phyloP scores from a whole-genome alignment of 1,284 basidiomycete species.

The Trichosporon sp. region DNA sequence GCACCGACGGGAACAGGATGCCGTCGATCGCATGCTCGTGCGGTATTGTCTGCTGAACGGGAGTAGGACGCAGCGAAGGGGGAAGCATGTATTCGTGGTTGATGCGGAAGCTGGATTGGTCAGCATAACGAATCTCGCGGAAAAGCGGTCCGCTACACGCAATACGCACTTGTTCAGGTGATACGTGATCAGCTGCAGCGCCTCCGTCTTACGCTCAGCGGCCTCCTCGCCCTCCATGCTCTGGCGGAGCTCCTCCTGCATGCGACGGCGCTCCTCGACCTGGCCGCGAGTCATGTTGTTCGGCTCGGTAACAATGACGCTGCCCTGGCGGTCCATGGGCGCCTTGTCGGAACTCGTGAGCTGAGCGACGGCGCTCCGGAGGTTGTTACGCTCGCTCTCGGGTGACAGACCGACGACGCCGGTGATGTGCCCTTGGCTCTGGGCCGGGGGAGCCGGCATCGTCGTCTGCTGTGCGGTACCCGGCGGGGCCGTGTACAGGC shows the following conservation, averaged over 20 bases:
- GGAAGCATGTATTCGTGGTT: conserved; percentile 74
- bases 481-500: not conserved
- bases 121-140: not conserved
- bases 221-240: conserved; percentile 27
- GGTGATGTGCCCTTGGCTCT: conserved; percentile 8
- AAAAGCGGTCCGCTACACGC: conserved; percentile 46
- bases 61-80: conserved; percentile 72
- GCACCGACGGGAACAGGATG: conserved; percentile 74
- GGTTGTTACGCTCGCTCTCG: conserved; percentile 3
- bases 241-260: conserved; percentile 30
- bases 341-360: conserved; percentile 13
- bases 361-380: conserved; percentile 21
- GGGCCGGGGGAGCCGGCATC: conserved; percentile 6
- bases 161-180: conserved; percentile 66
- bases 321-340: not conserved
- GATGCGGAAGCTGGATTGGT: conserved; percentile 39
- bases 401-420: conserved; percentile 5
- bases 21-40: conserved; percentile 87
- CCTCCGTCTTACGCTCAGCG: conserved; percentile 33
- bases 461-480: not conserved
- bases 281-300: conserved; percentile 27
- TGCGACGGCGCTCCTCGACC: conserved; percentile 28
- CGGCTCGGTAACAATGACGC: conserved; percentile 12
- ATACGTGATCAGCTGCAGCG: conserved; percentile 56
- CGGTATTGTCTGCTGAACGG: conserved; percentile 77